Conservation (phyloP, 257 asterid genomes). For the Oldenlandia corymbosa region DNA sequence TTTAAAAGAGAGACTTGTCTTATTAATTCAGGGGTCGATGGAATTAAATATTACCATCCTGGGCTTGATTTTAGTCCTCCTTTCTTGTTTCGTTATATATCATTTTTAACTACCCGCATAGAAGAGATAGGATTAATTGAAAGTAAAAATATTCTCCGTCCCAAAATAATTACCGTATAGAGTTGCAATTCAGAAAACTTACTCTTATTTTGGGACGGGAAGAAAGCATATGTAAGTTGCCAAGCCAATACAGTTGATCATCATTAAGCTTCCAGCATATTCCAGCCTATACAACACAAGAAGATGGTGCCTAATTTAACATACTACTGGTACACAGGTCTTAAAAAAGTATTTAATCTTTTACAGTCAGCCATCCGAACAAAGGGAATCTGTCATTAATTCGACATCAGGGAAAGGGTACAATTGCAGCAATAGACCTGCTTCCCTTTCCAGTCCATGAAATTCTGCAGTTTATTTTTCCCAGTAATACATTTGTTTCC, state of each 20-base stretch:
- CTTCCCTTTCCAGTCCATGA: conserved; percentile 9
- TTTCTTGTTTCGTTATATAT: no score
- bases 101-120: no score
- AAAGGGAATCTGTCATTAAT: conserved; percentile 29
- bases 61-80: no score
- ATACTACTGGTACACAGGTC: not conserved
- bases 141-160: no score
- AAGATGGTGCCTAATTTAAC: conserved; percentile 1
- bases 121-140: no score
- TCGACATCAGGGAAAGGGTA: conserved; percentile 16
- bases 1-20: no score
- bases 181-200: no score
- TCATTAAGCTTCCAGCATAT: conserved; percentile 13
- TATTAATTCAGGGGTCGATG: no score
- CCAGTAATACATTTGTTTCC: not conserved
- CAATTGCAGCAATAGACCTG: conserved; percentile 29
- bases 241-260: not conserved
- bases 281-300: no score
- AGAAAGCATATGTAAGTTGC: not conserved
- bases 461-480: conserved; percentile 13
- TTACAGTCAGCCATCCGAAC: conserved; percentile 8
- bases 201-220: not conserved
- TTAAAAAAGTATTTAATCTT: not conserved
- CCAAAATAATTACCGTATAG: no score
- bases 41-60: no score